Percentiles rank a stretch among this genome's conserved stretches.
Evolutionary conservation across 176 grass and related monocot species (phyloP).

Genomic region (Hsuehochloa calcarea): DNA sequence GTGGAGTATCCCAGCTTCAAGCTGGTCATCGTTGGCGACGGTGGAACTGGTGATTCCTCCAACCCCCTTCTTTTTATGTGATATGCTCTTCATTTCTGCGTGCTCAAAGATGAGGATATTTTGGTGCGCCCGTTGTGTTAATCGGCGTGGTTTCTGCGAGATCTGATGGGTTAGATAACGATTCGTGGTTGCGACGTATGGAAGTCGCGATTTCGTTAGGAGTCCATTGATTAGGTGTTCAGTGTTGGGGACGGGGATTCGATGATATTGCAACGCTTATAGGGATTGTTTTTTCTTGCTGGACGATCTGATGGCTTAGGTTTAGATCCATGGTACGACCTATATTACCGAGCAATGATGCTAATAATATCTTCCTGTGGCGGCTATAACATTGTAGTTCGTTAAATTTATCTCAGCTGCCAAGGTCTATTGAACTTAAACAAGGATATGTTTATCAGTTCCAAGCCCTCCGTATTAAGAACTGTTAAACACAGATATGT

Average conservation of each 20-base stretch:
- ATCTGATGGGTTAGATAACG: neutral
- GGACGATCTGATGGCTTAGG: neutral
- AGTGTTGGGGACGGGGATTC: neutral
- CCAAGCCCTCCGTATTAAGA: neutral
- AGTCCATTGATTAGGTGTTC: too few relatives aligned
- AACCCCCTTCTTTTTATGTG: neutral
- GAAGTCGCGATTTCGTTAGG: neutral
- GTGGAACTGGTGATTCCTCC: constrained; percentile 58
- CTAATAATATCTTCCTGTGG: neutral
- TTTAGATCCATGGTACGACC: neutral
- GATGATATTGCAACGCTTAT: neutral
- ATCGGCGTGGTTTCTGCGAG: neutral
- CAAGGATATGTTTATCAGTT: neutral
- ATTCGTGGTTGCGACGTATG: neutral
- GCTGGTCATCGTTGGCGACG: constrained; percentile 75
- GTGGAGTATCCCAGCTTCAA: constrained; percentile 74
- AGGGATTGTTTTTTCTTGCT: neutral
- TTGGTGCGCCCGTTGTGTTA: neutral
- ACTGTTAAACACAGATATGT: neutral
- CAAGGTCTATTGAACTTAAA: neutral
- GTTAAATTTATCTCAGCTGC: neutral
- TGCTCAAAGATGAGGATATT: neutral
- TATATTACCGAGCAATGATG: neutral
- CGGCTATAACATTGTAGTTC: neutral
- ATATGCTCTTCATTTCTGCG: neutral